Evolutionary conservation across 768 basidiomycete genomes (phyloP).

Genomic region (Boletales sp.): DNA sequence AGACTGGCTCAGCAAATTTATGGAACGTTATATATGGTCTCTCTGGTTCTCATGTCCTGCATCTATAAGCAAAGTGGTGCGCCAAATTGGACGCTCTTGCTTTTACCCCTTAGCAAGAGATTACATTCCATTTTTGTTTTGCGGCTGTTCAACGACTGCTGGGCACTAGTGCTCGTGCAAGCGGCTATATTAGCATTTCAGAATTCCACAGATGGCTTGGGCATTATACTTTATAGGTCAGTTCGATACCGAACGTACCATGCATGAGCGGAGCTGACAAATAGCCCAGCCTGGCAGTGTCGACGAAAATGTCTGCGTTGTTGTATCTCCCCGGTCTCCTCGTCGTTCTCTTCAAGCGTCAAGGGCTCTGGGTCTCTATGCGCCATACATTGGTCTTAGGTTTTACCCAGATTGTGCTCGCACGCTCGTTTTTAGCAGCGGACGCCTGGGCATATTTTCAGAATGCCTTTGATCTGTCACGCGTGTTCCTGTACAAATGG

Average conservation of each 20-base stretch:
- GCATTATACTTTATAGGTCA: constrained; percentile 71
- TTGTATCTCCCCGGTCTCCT: constrained; percentile 88
- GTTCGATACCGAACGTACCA: constrained; percentile 14
- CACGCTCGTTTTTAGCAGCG: constrained; percentile 63
- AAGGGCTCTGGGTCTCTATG: constrained; percentile 52
- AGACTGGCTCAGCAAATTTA: constrained; percentile 75
- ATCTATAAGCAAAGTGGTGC: constrained; percentile 63
- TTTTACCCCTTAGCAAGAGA: constrained; percentile 86
- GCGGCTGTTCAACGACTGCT: constrained; percentile 94
- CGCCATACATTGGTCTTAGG: constrained; percentile 43
- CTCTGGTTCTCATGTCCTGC: constrained; percentile 58
- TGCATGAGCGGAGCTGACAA: neutral
- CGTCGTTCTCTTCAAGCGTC: constrained; percentile 74
- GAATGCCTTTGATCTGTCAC: constrained; percentile 81
- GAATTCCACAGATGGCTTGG: constrained; percentile 54
- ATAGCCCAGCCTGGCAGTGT: constrained; percentile 51
- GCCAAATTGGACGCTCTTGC: constrained; percentile 68
- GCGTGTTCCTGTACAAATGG: constrained; percentile 92
- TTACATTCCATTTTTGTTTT: constrained; percentile 91
- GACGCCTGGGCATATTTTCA: constrained; percentile 62
- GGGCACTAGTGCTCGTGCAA: constrained; percentile 68
- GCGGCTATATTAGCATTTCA: constrained; percentile 66
- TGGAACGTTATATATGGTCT: constrained; percentile 64
- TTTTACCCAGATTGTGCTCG: constrained; percentile 55
- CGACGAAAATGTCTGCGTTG: constrained; percentile 92